A percentile compares a stretch with the other conserved stretches of the same genome.
phyloP scores from a whole-genome alignment of 352 stramenopile species.

The Globisporangium parvum region DNA sequence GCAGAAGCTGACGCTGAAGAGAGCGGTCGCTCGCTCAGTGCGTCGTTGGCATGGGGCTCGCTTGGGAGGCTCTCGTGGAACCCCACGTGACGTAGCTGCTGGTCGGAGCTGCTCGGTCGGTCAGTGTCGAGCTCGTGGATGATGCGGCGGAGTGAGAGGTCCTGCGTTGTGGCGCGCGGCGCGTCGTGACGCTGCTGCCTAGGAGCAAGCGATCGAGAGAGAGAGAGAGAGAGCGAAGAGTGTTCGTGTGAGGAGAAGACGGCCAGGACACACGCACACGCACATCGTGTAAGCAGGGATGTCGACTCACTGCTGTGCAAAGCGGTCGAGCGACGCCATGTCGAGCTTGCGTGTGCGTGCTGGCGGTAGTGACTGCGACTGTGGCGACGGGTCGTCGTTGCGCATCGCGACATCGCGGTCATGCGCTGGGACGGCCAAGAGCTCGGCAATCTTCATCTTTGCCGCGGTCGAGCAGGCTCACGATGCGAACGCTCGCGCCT shows the following conservation, averaged over 20 bases:
- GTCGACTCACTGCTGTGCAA: constrained; percentile 25
- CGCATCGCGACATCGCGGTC: too few species aligned
- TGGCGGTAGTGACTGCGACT: constrained; percentile 3
- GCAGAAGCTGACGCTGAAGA: background rate
- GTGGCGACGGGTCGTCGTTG: too few species aligned
- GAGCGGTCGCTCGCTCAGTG: background rate
- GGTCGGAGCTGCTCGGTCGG: constrained; percentile 7
- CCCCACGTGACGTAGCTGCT: background rate
- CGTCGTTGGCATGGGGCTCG: too few species aligned
- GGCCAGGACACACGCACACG: too few species aligned
- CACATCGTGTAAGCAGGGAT: too few species aligned
- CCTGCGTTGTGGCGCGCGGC: constrained; percentile 8
- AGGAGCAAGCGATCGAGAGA: background rate
- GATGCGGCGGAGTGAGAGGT: constrained; percentile 47
- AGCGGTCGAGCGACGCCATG: constrained; percentile 54
- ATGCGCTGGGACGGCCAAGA: constrained; percentile 18
- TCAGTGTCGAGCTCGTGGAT: constrained; percentile 26
- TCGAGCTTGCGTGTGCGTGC: constrained; percentile 19
- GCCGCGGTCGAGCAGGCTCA: too few species aligned
- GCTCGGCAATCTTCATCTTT: constrained; percentile 32
- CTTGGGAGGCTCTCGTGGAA: too few species aligned
- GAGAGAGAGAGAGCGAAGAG: background rate
- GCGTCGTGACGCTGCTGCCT: constrained; percentile 6
- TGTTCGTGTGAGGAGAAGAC: background rate
- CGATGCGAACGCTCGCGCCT: too few species aligned